A percentile compares a stretch with the other conserved stretches of the same genome.
phyloP scores from a whole-genome alignment of 1,284 basidiomycete species.

The Ganoderma boninense region DNA sequence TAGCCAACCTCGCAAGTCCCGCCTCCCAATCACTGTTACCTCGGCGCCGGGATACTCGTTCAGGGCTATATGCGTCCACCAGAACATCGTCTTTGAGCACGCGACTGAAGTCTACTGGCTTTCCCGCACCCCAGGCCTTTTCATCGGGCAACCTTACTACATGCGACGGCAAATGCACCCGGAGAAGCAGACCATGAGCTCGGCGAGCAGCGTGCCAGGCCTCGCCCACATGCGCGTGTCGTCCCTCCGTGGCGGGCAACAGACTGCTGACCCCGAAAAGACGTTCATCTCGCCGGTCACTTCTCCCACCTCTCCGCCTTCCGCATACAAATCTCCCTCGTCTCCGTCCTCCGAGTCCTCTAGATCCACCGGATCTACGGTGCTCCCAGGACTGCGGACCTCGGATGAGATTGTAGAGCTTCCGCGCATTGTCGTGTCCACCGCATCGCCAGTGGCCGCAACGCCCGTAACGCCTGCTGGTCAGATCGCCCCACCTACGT shows the following conservation, averaged over 20 bases:
- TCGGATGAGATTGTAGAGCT: conserved; percentile 10
- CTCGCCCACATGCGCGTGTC: conserved; percentile 9
- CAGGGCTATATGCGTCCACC: conserved; percentile 13
- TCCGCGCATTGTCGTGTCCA: conserved; percentile 18
- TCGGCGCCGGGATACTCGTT: conserved; percentile 11
- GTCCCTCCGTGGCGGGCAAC: conserved; percentile 7
- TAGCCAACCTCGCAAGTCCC: conserved; percentile 8
- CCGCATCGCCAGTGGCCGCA: conserved; percentile 12
- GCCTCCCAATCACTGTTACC: conserved; percentile 20
- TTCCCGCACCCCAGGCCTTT: conserved; percentile 22
- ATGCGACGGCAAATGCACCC: conserved; percentile 5
- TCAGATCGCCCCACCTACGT: background rate
- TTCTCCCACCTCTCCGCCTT: conserved; percentile 6
- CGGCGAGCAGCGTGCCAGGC: conserved; percentile 6
- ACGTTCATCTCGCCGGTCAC: conserved; percentile 4
- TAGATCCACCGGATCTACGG: conserved; percentile 7
- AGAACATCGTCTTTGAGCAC: conserved; percentile 20
- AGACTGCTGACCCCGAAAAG: conserved; percentile 7
- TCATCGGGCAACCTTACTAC: conserved; percentile 26
- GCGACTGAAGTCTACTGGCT: conserved; percentile 13
- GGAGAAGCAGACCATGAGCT: conserved; percentile 12
- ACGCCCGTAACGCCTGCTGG: background rate
- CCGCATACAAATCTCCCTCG: conserved; percentile 9
- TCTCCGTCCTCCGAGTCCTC: conserved; percentile 10
- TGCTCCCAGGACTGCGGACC: background rate